Percentiles rank a stretch among this genome's conserved stretches.
Evolutionary conservation across 352 stramenopile species (phyloP).

Genomic region (Pythium sukuiense): DNA sequence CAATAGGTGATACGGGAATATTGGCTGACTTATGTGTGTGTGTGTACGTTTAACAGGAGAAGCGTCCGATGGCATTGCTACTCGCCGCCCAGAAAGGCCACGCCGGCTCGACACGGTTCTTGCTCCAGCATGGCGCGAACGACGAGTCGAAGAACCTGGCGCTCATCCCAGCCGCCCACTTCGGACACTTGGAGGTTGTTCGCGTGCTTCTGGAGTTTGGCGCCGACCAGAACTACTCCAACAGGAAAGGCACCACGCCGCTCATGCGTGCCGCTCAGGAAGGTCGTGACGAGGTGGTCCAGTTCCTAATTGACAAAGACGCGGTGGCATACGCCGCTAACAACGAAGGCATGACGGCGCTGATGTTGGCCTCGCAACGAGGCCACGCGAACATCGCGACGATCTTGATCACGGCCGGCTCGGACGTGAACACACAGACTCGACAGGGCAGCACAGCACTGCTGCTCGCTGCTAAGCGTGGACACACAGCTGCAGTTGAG

Average conservation of each 20-base stretch:
- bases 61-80: conserved; percentile 74
- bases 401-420: conserved; percentile 77
- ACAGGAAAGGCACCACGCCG: conserved; percentile 86
- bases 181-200: conserved; percentile 77
- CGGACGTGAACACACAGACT: conserved; percentile 88
- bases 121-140: conserved; percentile 66
- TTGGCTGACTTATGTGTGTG: background rate
- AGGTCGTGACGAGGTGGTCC: conserved; percentile 74
- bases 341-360: conserved; percentile 87
- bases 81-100: conserved; percentile 84
- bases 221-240: conserved; percentile 80
- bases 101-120: conserved; percentile 64
- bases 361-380: conserved; percentile 85
- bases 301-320: conserved; percentile 70
- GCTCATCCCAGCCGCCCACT: conserved; percentile 82
- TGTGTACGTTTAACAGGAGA: conserved; percentile 42
- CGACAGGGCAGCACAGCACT: conserved; percentile 85
- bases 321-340: conserved; percentile 76
- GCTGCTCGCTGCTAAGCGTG: conserved; percentile 77
- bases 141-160: conserved; percentile 86
- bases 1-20: background rate
- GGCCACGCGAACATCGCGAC: conserved; percentile 81
- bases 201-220: conserved; percentile 66
- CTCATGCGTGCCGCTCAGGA: conserved; percentile 87
- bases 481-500: conserved; percentile 76